These are phyloP conservation scores for Colletotrichum siamense DNA, from an alignment of 2,329 filamentous ascomycete species.

Conservation along the genomic window DNA sequence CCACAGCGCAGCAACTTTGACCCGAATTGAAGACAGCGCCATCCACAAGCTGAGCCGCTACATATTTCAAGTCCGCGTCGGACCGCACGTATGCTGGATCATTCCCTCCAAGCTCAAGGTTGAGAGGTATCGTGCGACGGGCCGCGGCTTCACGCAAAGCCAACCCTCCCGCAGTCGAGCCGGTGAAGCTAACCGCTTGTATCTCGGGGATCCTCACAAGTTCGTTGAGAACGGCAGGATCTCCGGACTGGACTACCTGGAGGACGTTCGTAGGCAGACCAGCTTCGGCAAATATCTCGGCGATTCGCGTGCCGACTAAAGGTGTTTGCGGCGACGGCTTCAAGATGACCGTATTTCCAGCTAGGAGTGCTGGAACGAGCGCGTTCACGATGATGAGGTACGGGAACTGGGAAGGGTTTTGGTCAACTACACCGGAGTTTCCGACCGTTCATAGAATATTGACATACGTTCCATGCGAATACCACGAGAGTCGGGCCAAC, in stretches of 20 bases:
- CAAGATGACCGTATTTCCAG: constrained; percentile 73
- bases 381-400: constrained; percentile 77
- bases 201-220: constrained; percentile 47
- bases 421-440: no score
- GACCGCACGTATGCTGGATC: constrained; percentile 72
- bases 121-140: not conserved
- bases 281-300: constrained; percentile 66
- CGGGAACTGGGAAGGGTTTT: constrained; percentile 15
- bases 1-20: not conserved
- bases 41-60: constrained; percentile 74
- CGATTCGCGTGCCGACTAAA: constrained; percentile 70
- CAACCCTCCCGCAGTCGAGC: not conserved
- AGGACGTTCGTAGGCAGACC: constrained; percentile 66
- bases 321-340: constrained; percentile 70
- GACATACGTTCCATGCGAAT: constrained; percentile 72
- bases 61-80: constrained; percentile 73
- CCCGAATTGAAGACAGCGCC: constrained; percentile 71
- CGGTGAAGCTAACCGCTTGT: not conserved
- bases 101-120: constrained; percentile 44
- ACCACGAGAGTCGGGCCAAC: constrained; percentile 71
- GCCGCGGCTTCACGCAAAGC: not conserved
- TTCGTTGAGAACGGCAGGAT: constrained; percentile 62
- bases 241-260: constrained; percentile 42
- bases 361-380: constrained; percentile 55
- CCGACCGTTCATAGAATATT: no score